Base-by-base conservation (phyloP, 345 rosid genomes). In the Boechera retrofracta region DNA sequence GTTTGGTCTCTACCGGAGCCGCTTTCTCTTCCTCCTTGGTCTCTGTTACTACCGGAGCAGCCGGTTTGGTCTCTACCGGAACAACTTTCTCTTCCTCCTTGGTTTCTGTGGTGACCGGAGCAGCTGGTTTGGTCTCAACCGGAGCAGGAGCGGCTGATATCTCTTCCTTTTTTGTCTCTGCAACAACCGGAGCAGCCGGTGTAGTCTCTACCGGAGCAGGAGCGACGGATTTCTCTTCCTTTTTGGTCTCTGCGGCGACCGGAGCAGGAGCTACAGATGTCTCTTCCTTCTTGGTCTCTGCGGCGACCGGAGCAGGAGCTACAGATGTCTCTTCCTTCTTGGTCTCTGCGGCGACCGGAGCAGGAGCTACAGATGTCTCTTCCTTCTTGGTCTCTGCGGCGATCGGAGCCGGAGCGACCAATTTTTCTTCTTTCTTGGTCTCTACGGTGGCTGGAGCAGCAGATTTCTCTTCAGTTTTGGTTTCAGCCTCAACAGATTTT, bases 101-200 rank as follows among this genome's bases (percentile, higher is more conserved):
- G 29, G 36, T 21, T 6, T 63, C 67, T 16, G 2, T 44, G 21
- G 38, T 15, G 44, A 54, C 75, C 1, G 64, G 75, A 53, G 57
- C 42, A 54, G 73, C 68, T 33, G 36, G 36, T 67, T 47, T 58
- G 32, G 67, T 67, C 36, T 54, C 72, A 9, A 55, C 78, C 4
- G 71, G 71, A 12, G 33, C 48, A 5, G 75, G 11, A 18, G 41
- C 8, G 33, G 63, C 15, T 7, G 42, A 11, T 32, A 18, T 62
- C 26, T 62, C 77, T 72, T 69, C 75, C 32, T 76, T 53, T 13
- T 69, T 77, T 12, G 70, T 69, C 39, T 61, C 75, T 31, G 54
- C 12, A 21, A 39, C 21, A 28, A 52, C 69, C 2, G 61, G 70
- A 63, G 13, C 77, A 29, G 80, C 70, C 4, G 70, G 57, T 69